Conservation (phyloP, 1,284 basidiomycete species). For the Rhodotorula glutinis region DNA sequence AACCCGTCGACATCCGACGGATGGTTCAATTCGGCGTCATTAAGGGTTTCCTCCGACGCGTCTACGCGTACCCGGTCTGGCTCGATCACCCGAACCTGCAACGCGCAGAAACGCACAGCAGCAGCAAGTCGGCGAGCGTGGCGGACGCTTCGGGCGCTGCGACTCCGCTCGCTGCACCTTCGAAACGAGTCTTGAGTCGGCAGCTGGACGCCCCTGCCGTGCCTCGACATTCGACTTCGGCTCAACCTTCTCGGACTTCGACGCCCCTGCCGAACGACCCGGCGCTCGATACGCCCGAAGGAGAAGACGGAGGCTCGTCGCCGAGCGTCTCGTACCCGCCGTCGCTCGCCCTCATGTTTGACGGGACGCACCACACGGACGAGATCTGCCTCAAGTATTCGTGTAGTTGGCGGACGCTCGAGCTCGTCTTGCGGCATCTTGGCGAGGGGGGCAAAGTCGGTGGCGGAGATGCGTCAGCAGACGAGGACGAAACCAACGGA, state of each 20-base stretch:
- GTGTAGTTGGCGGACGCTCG: constrained; percentile 25
- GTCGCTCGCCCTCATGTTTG: constrained; percentile 35
- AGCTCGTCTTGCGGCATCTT: constrained; percentile 26
- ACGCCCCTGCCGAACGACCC: neutral
- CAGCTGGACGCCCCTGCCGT: constrained; percentile 10
- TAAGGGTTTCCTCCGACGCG: constrained; percentile 89
- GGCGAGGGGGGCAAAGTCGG: constrained; percentile 8
- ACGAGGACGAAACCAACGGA: neutral
- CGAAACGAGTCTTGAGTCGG: neutral
- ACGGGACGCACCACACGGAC: constrained; percentile 42
- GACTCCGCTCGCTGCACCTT: neutral
- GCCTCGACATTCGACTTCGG: neutral
- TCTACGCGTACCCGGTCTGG: constrained; percentile 83
- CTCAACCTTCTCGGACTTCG: neutral
- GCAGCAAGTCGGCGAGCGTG: neutral
- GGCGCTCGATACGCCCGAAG: neutral
- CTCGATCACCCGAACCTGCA: constrained; percentile 39
- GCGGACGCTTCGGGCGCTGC: neutral
- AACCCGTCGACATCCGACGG: constrained; percentile 83
- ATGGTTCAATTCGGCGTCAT: constrained; percentile 99
- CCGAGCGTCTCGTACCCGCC: constrained; percentile 29
- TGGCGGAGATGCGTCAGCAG: neutral
- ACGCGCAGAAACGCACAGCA: neutral
- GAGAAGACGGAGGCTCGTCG: neutral
- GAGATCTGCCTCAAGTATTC: constrained; percentile 40